Base-by-base conservation (phyloP, 768 basidiomycete genomes). In the Ephemerocybe angulata region DNA sequence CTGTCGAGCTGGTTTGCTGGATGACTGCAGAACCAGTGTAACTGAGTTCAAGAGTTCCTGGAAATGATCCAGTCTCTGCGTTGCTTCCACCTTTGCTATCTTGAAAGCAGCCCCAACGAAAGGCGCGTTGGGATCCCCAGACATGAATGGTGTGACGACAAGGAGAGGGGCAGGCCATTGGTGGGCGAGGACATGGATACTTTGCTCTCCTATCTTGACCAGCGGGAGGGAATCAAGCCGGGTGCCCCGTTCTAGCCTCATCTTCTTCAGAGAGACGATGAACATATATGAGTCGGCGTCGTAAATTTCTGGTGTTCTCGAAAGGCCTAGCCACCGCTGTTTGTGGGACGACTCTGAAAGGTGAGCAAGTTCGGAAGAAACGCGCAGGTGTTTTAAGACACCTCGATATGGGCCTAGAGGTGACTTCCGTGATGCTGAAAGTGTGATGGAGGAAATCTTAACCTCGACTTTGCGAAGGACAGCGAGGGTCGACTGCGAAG, bases 121-220 rank as follows among this genome's bases (percentile, higher is more conserved):
- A 11, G 87, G 76, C 10, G 78, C 73, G 62, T 84, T 85, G 8
- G 83, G 78, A 61, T 86, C 85, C 22, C 80, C 82, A 12, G 69
- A 57, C 41, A 85, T 64, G 60, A 85, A 82, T 0, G 77, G 70
- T 21, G 78, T 71, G 2, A 75, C 66, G 29, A 68, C 67, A 28
- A 86, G 67, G 72, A 79, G 79, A n/a, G 78, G 79, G 38, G 76
- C 65, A 8, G 85, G 83, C 86, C 86, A 90, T 64, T 84, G 82
- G 2, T 77, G 77, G 21, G 76, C 66, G 22, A 87, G 66, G 1
- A 71, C 64, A 46, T 76, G 67, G 24, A 80, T 57, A 30, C 71
- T 59, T 15, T 78, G 52, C 4, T 69, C 64, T 22, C 76, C 76
- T 15, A 85, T 56, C 15, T 70, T 73, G 31, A 79, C 60, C 13